Base-by-base conservation (phyloP, 495 filamentous ascomycete species). In the Thermothielavioides terrestris region DNA sequence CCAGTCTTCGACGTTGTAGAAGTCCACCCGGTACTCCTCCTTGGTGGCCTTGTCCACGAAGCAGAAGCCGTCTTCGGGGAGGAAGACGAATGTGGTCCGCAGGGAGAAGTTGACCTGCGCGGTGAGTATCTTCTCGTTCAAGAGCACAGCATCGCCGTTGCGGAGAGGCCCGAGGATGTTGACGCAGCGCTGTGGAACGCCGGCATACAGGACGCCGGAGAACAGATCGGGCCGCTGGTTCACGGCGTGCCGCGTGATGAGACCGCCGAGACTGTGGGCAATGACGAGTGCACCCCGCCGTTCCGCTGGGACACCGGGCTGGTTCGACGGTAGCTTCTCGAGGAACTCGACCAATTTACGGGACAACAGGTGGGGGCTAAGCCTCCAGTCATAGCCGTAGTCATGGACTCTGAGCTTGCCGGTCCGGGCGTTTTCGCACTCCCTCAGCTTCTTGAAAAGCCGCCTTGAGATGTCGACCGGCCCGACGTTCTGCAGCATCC, bases 61-160 rank as follows among this genome's bases (percentile, higher is more conserved):
- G 66, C 89, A 94, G 60, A 80, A 78, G 0, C 90, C 90, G 57
- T 90, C 82, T 51, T 95, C 85, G 3, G 92, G 91, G 1, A 98
- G 76, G 18, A 96, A 82, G 18, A 83, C 78, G 57, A 84, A 98
- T 46, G 78, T 86, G 2, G 87, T 95, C 6, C 91, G 84, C 34
- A 98, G 78, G 1, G 86, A 88, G 66, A 98, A 96, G 65, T 91
- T 94, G 42, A 95, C 90, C 65, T 95, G 89, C 0, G 92, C 89
- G 1, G 90, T 95, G 2, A 98, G 74, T 2, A 96, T 86, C 49
- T 87, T 86, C 18, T 88, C 89, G 60, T 88, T 94, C 28, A 98
- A 69, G 3, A 95, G 74, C 1, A 96, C 92, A 22, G 89, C 84
- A 60, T 96, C 91, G 11, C 89, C 89, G 59, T 92, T 94, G 37